phyloP scores from a whole-genome alignment of 2,329 filamentous ascomycete species.

The Coniella lustricola region DNA sequence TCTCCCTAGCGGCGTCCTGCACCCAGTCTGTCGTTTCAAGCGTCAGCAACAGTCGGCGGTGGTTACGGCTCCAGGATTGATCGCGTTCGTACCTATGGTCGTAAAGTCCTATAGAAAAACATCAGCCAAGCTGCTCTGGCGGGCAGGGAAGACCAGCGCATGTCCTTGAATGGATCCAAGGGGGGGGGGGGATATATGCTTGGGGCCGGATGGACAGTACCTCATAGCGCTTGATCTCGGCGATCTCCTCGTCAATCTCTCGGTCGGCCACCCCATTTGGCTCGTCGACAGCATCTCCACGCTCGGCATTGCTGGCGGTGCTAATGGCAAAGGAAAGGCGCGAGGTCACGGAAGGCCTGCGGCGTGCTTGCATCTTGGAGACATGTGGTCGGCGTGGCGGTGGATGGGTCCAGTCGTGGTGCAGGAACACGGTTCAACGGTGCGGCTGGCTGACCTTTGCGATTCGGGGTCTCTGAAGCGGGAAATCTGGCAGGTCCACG shows the following conservation, averaged over 20 bases:
- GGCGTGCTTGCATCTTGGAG: slow-evolving; percentile 21
- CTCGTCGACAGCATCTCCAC: slow-evolving; percentile 47
- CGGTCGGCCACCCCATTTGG: slow-evolving; percentile 50
- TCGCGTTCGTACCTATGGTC: slow-evolving; percentile 62
- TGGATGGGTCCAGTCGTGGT: neutral
- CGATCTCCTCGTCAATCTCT: slow-evolving; percentile 88
- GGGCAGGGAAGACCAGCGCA: neutral
- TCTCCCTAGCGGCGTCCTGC: slow-evolving; percentile 89
- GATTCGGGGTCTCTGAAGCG: too few relatives aligned
- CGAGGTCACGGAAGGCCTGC: slow-evolving; percentile 53
- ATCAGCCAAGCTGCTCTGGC: slow-evolving; percentile 6
- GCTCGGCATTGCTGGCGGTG: slow-evolving; percentile 43
- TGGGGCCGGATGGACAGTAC: slow-evolving; percentile 28
- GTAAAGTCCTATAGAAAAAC: slow-evolving; percentile 68
- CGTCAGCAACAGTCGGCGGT: slow-evolving; percentile 26
- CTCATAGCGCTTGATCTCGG: slow-evolving; percentile 96
- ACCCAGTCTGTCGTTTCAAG: slow-evolving; percentile 70
- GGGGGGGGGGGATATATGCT: neutral
- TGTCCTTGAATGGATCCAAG: neutral
- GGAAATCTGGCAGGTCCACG: too few relatives aligned
- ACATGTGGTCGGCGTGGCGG: slow-evolving; percentile 7
- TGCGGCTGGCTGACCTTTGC: slow-evolving; percentile 17
- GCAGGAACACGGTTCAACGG: slow-evolving; percentile 15
- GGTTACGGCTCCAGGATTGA: slow-evolving; percentile 12
- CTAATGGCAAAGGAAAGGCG: slow-evolving; percentile 63